A percentile compares a stretch with the other conserved stretches of the same genome.
phyloP scores from a whole-genome alignment of 345 rosid genomes.

The Gossypium arboreum region DNA sequence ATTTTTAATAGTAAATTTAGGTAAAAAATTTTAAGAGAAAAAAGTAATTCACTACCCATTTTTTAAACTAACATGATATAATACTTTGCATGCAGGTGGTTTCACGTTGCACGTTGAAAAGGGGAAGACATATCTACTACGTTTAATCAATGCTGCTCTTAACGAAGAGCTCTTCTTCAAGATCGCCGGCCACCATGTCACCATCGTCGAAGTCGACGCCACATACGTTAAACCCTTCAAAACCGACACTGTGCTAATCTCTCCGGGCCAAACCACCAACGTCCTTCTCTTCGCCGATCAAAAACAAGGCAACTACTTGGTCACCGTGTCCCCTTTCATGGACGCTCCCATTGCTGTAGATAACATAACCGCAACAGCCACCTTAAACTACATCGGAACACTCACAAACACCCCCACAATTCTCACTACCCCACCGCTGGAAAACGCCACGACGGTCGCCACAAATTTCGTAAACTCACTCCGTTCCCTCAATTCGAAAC shows the following conservation, averaged over 20 bases:
- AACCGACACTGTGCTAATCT: constrained; percentile 52
- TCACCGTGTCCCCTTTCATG: constrained; percentile 86
- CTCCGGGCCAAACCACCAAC: constrained; percentile 93
- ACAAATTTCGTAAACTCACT: constrained; percentile 50
- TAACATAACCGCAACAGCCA: constrained; percentile 78
- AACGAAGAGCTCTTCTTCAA: constrained; percentile 96
- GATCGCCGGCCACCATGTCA: constrained; percentile 78
- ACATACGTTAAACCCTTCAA: constrained; percentile 76
- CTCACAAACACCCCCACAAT: constrained; percentile 46
- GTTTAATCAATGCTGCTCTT: constrained; percentile 89
- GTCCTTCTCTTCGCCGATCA: constrained; percentile 54
- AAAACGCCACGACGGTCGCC: constrained; percentile 72
- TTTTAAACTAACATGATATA: no score
- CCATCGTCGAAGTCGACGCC: constrained; percentile 89
- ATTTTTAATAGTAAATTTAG: no score
- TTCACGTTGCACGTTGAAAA: constrained; percentile 50
- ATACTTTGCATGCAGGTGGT: constrained; percentile 32
- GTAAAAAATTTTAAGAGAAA: no score
- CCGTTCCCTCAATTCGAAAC: constrained; percentile 70
- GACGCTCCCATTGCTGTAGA: constrained; percentile 83
- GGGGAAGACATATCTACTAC: constrained; percentile 71
- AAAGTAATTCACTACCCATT: no score
- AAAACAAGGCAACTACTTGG: constrained; percentile 57
- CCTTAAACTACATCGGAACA: constrained; percentile 75
- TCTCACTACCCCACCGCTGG: constrained; percentile 57